Evolutionary conservation across 371 early-diverging fungal species (phyloP).

Genomic region (Agmasoma carcini): DNA sequence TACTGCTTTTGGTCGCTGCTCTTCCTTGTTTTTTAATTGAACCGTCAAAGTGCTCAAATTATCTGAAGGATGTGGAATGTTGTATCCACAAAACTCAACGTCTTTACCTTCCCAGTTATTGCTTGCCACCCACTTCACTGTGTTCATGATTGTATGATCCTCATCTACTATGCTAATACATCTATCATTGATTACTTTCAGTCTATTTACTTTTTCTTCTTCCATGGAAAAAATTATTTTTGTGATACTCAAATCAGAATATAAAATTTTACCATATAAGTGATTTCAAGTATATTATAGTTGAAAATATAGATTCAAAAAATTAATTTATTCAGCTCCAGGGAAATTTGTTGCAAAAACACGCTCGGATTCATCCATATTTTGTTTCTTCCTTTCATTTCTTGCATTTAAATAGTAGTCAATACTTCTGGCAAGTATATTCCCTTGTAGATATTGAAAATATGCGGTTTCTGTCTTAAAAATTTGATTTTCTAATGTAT

Average conservation of each 20-base stretch:
- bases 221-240: background rate
- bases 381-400: constrained; percentile 27
- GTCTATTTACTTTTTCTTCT: constrained; percentile 1
- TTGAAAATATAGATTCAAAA: background rate
- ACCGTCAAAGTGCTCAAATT: constrained; percentile 74
- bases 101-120: constrained; percentile 55
- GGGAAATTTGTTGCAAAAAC: constrained; percentile 21
- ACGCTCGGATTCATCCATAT: constrained; percentile 21
- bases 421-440: constrained; percentile 17
- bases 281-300: background rate
- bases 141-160: constrained; percentile 48
- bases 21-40: constrained; percentile 55
- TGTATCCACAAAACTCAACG: constrained; percentile 88
- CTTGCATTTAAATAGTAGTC: constrained; percentile 26
- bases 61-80: constrained; percentile 97
- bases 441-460: constrained; percentile 28
- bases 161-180: constrained; percentile 25
- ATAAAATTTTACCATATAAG: background rate
- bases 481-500: constrained; percentile 18
- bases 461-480: constrained; percentile 30
- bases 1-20: constrained; percentile 33
- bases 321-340: background rate
- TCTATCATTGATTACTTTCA: constrained; percentile 26
- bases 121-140: constrained; percentile 24
- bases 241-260: background rate